Base-by-base conservation (phyloP, 2,329 filamentous ascomycete genomes). In the Ophidiomyces ophidiicola region DNA sequence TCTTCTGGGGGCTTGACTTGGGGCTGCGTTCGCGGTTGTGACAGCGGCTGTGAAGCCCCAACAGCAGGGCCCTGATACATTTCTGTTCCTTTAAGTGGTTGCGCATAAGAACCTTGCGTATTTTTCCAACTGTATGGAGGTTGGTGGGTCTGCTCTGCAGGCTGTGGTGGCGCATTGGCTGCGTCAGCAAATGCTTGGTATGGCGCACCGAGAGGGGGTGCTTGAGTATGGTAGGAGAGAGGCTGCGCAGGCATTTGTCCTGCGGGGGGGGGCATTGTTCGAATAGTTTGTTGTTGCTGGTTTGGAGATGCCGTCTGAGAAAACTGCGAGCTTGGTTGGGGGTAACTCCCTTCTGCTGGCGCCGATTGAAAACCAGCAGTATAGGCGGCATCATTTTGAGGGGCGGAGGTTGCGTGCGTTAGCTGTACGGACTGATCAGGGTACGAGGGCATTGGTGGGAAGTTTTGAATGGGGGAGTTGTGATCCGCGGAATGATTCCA, bases 1-100 rank as follows among this genome's bases (percentile, higher is more conserved):
- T 88, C 83, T 59, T 88, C 82, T 32, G 80, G 55, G 59, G 68
- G 55, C 48, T 70, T 64, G 29, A 65, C 60, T 40, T 58, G 55
- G 32, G 72, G 54, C 37, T 72, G 75, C 19, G 73, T 69, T 24
- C 26, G 19, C 55, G 79, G 74, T 43, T 78, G 57, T 47, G 34
- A 46, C 32, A 44, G 43, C 18, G 41, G 43, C 37, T 64, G 66
- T 18, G 37, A 21, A 12, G 33, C 25, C 24, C 32, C 28, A 10
- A 32, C 18, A 11, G 39, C 23, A n/a, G 12, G 34, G 29, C 19
- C 29, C 28, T 25, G 28, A n/a, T 18, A 10, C 25, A 24, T 24
- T 25, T 32, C 28, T 18, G 28, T 49, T 50, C 34, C 51, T 46
- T 18, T 52, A 49, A 36, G 51, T 43, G 36, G 6, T 6, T 32